These are phyloP conservation scores for Ambrosia hybrid DNA, from an alignment of 140 eudicot species.

Conservation along the genomic window DNA sequence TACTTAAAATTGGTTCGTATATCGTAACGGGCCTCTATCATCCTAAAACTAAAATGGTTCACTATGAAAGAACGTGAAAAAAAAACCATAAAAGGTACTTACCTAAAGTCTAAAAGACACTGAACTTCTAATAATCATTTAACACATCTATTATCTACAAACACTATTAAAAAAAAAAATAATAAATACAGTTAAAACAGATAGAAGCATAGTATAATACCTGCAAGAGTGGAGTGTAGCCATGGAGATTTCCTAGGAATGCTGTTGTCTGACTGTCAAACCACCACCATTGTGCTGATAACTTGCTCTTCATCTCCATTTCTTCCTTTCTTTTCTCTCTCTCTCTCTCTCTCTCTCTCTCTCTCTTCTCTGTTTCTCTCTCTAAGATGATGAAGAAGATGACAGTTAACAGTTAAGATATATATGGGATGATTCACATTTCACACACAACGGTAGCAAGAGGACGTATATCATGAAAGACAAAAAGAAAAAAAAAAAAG, in stretches of 20 bases:
- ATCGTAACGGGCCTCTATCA: too few species aligned
- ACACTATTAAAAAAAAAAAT: neutral
- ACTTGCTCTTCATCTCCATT: slow-evolving; percentile 52
- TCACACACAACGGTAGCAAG: slow-evolving; percentile 27
- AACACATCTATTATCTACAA: neutral
- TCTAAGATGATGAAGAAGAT: slow-evolving; percentile 16
- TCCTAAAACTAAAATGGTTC: too few species aligned
- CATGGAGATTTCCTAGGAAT: slow-evolving; percentile 60
- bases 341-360: neutral
- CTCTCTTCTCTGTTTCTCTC: neutral
- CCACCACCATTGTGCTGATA: slow-evolving; percentile 82
- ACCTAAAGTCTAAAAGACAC: too few species aligned
- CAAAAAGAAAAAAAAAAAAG: neutral
- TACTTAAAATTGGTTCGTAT: too few species aligned
- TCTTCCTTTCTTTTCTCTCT: slow-evolving; percentile 23
- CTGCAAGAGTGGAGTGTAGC: slow-evolving; percentile 75
- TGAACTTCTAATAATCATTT: too few species aligned
- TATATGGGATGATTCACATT: neutral
- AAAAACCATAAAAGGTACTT: too few species aligned
- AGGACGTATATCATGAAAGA: slow-evolving; percentile 32
- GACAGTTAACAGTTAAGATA: slow-evolving; percentile 1
- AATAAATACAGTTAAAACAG: neutral
- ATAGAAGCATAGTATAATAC: slow-evolving; percentile 23
- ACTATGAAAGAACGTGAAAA: too few species aligned
- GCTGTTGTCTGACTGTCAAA: slow-evolving; percentile 58